phyloP scores from a whole-genome alignment of 2,329 filamentous ascomycete genomes.

The Fusarium humuli region DNA sequence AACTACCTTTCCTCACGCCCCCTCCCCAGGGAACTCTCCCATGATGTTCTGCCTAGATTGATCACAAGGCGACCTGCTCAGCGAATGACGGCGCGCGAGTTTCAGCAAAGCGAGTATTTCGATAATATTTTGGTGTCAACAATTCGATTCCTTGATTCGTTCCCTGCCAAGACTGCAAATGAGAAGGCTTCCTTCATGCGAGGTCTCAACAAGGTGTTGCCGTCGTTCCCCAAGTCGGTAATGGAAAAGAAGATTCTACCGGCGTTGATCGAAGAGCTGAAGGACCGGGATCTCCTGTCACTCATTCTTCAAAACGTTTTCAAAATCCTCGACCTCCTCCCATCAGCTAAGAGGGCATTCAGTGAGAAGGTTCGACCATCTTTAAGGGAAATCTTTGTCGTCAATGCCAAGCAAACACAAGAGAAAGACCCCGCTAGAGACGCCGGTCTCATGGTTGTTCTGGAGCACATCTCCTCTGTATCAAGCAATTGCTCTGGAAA shows the following conservation, averaged over 20 bases:
- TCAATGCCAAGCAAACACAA: slow-evolving; percentile 65
- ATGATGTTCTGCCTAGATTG: slow-evolving; percentile 82
- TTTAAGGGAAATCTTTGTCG: slow-evolving; percentile 84
- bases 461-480: slow-evolving; percentile 83
- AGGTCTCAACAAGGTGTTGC: slow-evolving; percentile 85
- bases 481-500: slow-evolving; percentile 87
- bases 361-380: slow-evolving; percentile 87
- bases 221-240: slow-evolving; percentile 92
- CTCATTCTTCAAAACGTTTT: slow-evolving; percentile 92
- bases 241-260: slow-evolving; percentile 95
- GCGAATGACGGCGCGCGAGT: slow-evolving; percentile 87
- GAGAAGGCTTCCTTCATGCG: slow-evolving; percentile 95
- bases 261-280: slow-evolving; percentile 89
- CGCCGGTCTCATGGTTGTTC: slow-evolving; percentile 88
- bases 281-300: slow-evolving; percentile 87
- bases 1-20: slow-evolving; percentile 84
- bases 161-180: slow-evolving; percentile 89
- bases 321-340: slow-evolving; percentile 83
- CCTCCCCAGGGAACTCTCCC: slow-evolving; percentile 81
- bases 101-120: slow-evolving; percentile 95
- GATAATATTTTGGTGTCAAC: slow-evolving; percentile 97
- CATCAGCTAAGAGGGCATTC: slow-evolving; percentile 81
- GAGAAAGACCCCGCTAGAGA: slow-evolving; percentile 88
- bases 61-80: slow-evolving; percentile 90
- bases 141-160: slow-evolving; percentile 90